These are phyloP conservation scores for Aspergillus sp. DNA, from an alignment of 2,329 filamentous ascomycete genomes.

Conservation along the genomic window DNA sequence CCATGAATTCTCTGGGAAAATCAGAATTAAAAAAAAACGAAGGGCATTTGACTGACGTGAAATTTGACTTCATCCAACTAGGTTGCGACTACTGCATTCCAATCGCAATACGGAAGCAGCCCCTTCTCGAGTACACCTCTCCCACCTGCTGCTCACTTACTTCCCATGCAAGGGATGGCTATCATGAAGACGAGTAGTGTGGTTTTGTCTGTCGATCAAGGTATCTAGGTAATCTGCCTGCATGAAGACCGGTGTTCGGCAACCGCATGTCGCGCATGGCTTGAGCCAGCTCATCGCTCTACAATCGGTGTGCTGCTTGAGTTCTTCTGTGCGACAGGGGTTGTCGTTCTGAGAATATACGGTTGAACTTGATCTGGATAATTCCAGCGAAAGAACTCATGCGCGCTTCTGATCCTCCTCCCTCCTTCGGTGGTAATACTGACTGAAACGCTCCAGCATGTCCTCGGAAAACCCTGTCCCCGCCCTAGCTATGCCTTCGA, in stretches of 20 bases:
- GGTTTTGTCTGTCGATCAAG: conserved; percentile 43
- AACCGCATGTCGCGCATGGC: conserved; percentile 12
- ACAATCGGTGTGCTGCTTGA: not conserved
- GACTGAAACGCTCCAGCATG: conserved; percentile 30
- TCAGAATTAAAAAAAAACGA: not conserved
- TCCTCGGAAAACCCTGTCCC: conserved; percentile 28
- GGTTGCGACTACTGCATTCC: not conserved
- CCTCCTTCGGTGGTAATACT: conserved; percentile 16
- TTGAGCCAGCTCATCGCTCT: not conserved
- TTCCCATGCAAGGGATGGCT: conserved; percentile 22
- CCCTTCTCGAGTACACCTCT: conserved; percentile 29
- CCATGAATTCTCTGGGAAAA: not conserved
- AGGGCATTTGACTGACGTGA: conserved; percentile 7
- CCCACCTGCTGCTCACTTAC: conserved; percentile 19
- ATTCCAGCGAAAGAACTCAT: conserved; percentile 48
- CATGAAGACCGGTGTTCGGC: conserved; percentile 45
- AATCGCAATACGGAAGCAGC: conserved; percentile 9
- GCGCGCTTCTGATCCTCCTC: conserved; percentile 28
- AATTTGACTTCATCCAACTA: conserved; percentile 1
- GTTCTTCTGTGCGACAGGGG: conserved; percentile 7
- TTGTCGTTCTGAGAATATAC: conserved; percentile 45
- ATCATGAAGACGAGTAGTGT: conserved; percentile 41
- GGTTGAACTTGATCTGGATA: conserved; percentile 48
- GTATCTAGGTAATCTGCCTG: conserved; percentile 40
- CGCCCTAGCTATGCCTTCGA: conserved; percentile 26